Evolutionary conservation across 169 alveolate species (phyloP), one percentile per base, ranked within the genome.

Genomic region (Babesia bigemina): DNA sequence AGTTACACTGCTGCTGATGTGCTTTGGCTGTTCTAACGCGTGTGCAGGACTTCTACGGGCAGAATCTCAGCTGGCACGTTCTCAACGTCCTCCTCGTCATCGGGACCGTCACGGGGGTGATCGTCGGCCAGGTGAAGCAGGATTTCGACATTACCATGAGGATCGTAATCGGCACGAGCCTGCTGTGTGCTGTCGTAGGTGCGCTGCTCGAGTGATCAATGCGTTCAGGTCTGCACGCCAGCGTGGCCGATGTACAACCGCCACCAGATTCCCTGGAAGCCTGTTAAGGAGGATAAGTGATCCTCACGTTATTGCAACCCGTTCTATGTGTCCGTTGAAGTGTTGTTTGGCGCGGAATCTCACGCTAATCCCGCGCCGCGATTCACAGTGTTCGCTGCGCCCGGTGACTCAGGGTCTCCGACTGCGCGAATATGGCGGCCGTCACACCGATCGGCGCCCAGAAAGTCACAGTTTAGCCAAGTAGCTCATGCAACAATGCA

Each of bases 41-140:
- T 36, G 49, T 65, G 24, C 47, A 83, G 90, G 90, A 83, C 36
- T 83, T 83, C 76, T 67, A 83, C 70, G 90, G 90, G 50, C 90
- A 83, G 63, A 61, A 21, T 13, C 66, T 70, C 45, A 19, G 75
- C 56, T 66, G 45, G 16, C 28, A 59, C 7, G 42, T 67, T 24
- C 26, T 74, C 60, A 66, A 63, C 60, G 22, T 33, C 33, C 22
- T 75, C 10, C 56, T 50, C 29, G 57, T 47, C 42, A 11, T 48
- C 24, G 69, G 73, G 65, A 61, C 81, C 12, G 28, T 70, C n/a
- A 60, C 75, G 10, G 90, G 86, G 0, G 58, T 70, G 73, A 58
- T 53, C 44, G 26, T 48, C 6, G 90, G 90, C 13, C 49, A 74
- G 67, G 17, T 21, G 33, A 49, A n/a, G n/a, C 70, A 75, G 65